Evolutionary conservation across 2,329 filamentous ascomycete genomes (phyloP).

Genomic region (Aspergillus calidoustus): DNA sequence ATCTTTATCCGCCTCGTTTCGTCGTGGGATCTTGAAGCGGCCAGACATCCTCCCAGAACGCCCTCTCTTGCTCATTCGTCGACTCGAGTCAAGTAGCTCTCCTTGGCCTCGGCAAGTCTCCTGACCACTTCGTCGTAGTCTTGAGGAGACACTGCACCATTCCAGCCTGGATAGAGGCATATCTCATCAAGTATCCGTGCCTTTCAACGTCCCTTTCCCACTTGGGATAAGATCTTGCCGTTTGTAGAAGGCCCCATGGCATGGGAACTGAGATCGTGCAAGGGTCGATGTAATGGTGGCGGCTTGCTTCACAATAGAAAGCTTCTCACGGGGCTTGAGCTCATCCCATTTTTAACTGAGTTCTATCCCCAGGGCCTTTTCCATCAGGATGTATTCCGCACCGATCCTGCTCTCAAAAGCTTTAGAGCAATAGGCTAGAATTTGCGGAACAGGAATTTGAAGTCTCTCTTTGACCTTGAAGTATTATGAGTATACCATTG

Average conservation of each 20-base stretch:
- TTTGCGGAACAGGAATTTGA: slow-evolving; percentile 17
- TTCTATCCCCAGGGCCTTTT: slow-evolving; percentile 14
- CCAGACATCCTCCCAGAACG: slow-evolving; percentile 22
- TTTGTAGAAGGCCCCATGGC: slow-evolving; percentile 19
- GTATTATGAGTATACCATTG: neutral
- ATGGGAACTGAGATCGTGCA: slow-evolving; percentile 19
- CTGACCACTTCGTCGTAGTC: slow-evolving; percentile 23
- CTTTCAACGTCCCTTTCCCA: slow-evolving; percentile 28
- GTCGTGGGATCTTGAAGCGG: slow-evolving; percentile 11
- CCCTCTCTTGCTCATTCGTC: slow-evolving; percentile 16
- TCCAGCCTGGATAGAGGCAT: slow-evolving; percentile 27
- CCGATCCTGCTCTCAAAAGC: slow-evolving; percentile 12
- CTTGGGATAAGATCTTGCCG: slow-evolving; percentile 14
- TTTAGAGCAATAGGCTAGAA: slow-evolving; percentile 15
- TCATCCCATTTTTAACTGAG: slow-evolving; percentile 16
- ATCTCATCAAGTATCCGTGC: slow-evolving; percentile 21
- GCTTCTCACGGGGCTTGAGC: slow-evolving; percentile 21
- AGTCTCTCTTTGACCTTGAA: slow-evolving; percentile 14
- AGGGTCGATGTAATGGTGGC: slow-evolving; percentile 8
- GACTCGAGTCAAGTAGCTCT: slow-evolving; percentile 21
- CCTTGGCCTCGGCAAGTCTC: slow-evolving; percentile 16
- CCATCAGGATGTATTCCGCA: slow-evolving; percentile 23
- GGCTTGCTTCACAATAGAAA: slow-evolving; percentile 22
- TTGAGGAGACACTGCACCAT: slow-evolving; percentile 22
- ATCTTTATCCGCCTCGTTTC: neutral